Evolutionary conservation across 2,329 filamentous ascomycete species (phyloP).

Genomic region (Chaetomiaceae sp.): DNA sequence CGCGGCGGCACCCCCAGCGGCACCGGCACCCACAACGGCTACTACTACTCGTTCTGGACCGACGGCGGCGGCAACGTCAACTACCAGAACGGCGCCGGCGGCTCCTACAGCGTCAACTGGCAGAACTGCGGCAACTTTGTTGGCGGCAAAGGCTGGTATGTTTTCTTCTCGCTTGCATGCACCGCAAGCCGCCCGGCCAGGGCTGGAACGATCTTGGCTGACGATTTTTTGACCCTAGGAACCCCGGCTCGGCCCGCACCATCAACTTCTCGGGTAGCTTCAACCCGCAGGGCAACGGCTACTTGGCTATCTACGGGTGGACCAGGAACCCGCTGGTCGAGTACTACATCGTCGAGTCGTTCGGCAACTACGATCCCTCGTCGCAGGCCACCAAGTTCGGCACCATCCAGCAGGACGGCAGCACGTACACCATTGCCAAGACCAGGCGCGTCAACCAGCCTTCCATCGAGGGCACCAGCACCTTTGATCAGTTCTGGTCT

Average conservation of each 20-base stretch:
- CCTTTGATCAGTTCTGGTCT: constrained; percentile 48
- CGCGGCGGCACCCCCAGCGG: constrained; percentile 31
- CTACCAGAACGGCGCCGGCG: constrained; percentile 39
- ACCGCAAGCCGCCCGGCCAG: no score
- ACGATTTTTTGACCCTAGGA: background rate
- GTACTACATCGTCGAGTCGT: constrained; percentile 31
- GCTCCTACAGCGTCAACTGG: constrained; percentile 42
- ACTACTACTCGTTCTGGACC: constrained; percentile 45
- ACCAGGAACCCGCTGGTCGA: constrained; percentile 30
- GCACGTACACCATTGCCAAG: constrained; percentile 35
- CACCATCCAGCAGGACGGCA: constrained; percentile 31
- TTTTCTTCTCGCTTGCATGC: no score
- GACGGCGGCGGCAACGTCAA: constrained; percentile 37
- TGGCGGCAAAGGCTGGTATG: constrained; percentile 54
- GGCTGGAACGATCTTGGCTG: background rate
- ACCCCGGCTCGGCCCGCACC: constrained; percentile 36
- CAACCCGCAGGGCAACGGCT: constrained; percentile 28
- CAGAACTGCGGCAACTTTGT: constrained; percentile 48
- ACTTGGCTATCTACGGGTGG: constrained; percentile 34
- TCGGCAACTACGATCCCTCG: constrained; percentile 39
- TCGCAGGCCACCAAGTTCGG: constrained; percentile 32
- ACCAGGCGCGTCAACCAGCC: constrained; percentile 37
- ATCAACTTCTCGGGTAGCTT: constrained; percentile 30
- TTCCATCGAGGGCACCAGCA: constrained; percentile 42
- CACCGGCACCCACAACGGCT: constrained; percentile 36